These are phyloP conservation scores for Pisolithus microcarpus DNA, from an alignment of 768 basidiomycete species.

Conservation along the genomic window DNA sequence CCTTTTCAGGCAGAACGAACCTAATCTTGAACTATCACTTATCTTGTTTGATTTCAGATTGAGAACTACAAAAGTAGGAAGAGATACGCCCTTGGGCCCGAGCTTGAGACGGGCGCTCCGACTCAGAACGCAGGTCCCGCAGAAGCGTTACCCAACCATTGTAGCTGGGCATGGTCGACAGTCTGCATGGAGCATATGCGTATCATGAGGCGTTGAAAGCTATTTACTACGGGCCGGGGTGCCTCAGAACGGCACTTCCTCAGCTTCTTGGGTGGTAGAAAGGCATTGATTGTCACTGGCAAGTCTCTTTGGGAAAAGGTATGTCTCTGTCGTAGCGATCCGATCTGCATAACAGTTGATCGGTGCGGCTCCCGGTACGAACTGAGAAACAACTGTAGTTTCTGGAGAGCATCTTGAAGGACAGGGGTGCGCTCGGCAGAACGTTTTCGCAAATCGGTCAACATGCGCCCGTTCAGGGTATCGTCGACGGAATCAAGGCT, in stretches of 20 bases:
- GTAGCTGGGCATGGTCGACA: constrained; percentile 5
- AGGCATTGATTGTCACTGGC: constrained; percentile 68
- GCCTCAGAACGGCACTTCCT: constrained; percentile 53
- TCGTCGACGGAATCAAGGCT: constrained; percentile 46
- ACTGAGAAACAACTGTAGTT: constrained; percentile 21
- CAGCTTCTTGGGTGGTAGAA: constrained; percentile 57
- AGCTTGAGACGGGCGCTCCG: no score
- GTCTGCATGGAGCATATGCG: constrained; percentile 49
- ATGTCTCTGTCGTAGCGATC: neutral
- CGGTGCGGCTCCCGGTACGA: neutral
- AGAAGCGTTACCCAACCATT: neutral
- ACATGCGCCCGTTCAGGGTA: constrained; percentile 63
- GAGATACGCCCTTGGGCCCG: no score
- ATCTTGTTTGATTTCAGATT: no score
- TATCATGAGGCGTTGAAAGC: constrained; percentile 64
- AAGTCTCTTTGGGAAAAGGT: constrained; percentile 63
- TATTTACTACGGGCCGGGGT: constrained; percentile 68
- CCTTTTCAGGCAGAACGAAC: no score
- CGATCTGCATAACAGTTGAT: neutral
- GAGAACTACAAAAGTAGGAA: no score
- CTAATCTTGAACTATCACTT: no score
- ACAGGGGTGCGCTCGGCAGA: constrained; percentile 50
- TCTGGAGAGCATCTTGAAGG: constrained; percentile 41
- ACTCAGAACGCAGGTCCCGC: no score
- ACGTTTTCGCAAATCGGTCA: constrained; percentile 72